Percentiles rank a stretch among this genome's conserved stretches.
Evolutionary conservation across 148 eudicot genomes (phyloP).

Genomic region (Fallopia convolvulus): DNA sequence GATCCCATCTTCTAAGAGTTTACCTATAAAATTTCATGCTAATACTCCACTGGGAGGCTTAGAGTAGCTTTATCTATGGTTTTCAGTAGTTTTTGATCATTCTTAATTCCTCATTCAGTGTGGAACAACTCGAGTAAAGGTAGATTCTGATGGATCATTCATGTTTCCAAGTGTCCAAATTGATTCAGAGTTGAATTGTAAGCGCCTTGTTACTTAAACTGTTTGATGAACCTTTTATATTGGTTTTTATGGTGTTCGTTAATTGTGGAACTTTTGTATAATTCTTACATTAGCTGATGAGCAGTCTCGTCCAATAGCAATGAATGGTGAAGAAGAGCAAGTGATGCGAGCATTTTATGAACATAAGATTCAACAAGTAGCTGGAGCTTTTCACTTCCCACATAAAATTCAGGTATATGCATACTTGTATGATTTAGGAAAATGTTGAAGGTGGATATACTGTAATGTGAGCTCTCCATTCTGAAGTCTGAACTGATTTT

Average conservation of each 20-base stretch:
- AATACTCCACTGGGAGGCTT: neutral
- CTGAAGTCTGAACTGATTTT: slow-evolving; percentile 16
- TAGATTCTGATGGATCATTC: slow-evolving; percentile 78
- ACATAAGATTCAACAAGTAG: slow-evolving; percentile 82
- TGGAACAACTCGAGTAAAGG: slow-evolving; percentile 70
- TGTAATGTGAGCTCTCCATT: slow-evolving; percentile 1
- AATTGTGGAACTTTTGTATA: slow-evolving; percentile 12
- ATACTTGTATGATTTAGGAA: neutral
- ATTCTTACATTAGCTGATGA: slow-evolving; percentile 42
- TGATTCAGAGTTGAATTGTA: slow-evolving; percentile 48
- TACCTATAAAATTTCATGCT: neutral
- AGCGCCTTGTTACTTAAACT: slow-evolving; percentile 10
- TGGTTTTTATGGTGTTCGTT: neutral
- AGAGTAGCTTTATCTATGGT: neutral
- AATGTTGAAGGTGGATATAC: neutral
- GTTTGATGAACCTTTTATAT: neutral
- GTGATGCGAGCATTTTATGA: slow-evolving; percentile 76
- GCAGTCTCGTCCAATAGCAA: slow-evolving; percentile 74
- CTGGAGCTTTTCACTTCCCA: slow-evolving; percentile 83
- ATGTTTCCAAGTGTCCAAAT: slow-evolving; percentile 49
- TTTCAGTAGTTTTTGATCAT: slow-evolving; percentile 14
- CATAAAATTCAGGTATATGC: slow-evolving; percentile 80
- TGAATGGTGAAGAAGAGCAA: slow-evolving; percentile 74
- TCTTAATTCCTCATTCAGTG: slow-evolving; percentile 38
- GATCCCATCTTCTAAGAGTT: neutral